These are phyloP conservation scores for Magnusiomyces tetraspermus DNA, from an alignment of 1,139 yeast genomes.

Conservation along the genomic window DNA sequence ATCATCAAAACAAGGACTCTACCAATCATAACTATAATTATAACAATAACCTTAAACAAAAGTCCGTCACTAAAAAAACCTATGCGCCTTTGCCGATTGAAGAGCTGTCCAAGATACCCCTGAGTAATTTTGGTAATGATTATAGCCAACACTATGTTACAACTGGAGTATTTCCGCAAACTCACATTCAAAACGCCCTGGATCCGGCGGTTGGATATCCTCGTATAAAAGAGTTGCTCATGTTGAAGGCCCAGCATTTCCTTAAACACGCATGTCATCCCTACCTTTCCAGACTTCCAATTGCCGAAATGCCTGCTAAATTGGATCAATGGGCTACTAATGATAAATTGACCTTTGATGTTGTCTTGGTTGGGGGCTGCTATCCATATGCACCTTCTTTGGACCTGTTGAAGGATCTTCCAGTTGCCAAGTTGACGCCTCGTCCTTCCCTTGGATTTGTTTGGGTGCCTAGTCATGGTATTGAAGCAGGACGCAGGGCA, in stretches of 20 bases:
- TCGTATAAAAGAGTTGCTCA: constrained; percentile 57
- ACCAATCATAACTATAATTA: too few species aligned
- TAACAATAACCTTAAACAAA: too few species aligned
- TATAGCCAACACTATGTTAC: constrained; percentile 62
- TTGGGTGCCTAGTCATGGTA: constrained; percentile 65
- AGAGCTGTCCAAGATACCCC: too few species aligned
- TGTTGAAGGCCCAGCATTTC: constrained; percentile 48
- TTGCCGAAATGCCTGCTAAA: constrained; percentile 42
- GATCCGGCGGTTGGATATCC: constrained; percentile 79
- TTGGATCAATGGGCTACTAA: constrained; percentile 50
- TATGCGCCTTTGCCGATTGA: too few species aligned
- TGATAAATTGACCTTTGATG: constrained; percentile 63
- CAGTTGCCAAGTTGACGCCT: constrained; percentile 63
- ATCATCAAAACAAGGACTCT: too few species aligned
- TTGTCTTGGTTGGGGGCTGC: constrained; percentile 83
- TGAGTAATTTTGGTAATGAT: constrained; percentile 45
- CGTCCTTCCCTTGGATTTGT: constrained; percentile 79
- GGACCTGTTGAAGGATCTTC: constrained; percentile 52
- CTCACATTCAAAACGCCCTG: constrained; percentile 52
- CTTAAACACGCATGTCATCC: constrained; percentile 48
- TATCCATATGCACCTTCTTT: constrained; percentile 54
- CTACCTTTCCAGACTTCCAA: constrained; percentile 49
- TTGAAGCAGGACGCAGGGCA: constrained; percentile 42
- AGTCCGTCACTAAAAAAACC: too few species aligned
- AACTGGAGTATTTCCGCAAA: constrained; percentile 51